These are phyloP conservation scores for Iris pallida DNA, from an alignment of 116 monocot genomes.

Conservation along the genomic window DNA sequence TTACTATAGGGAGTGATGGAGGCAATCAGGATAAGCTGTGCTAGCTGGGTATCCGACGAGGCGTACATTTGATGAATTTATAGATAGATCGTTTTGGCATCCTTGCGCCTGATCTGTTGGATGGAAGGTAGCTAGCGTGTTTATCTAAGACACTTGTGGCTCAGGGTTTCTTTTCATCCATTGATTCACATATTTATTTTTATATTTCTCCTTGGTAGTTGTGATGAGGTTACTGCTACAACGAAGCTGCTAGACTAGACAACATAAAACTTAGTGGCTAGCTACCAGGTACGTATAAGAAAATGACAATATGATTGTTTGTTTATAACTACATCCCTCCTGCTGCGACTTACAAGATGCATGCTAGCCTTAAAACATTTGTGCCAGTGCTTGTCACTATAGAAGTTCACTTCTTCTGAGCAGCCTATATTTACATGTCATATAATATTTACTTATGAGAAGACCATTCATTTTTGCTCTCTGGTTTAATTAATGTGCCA, in stretches of 20 bases:
- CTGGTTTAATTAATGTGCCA: background rate
- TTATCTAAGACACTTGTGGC: background rate
- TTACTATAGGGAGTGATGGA: constrained; percentile 79
- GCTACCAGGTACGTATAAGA: constrained; percentile 76
- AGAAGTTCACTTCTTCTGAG: too few species aligned
- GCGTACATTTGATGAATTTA: constrained; percentile 72
- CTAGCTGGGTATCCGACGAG: constrained; percentile 81
- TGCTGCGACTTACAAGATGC: background rate
- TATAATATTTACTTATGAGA: background rate
- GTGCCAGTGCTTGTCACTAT: too few species aligned
- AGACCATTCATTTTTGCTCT: background rate
- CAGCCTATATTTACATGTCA: too few species aligned
- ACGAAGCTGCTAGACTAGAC: constrained; percentile 60
- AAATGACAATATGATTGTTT: background rate
- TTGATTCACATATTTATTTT: background rate
- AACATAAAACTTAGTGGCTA: constrained; percentile 59
- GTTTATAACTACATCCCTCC: too few species aligned
- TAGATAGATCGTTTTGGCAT: constrained; percentile 72
- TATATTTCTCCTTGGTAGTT: constrained; percentile 28
- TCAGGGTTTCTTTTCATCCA: background rate
- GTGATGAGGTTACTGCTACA: constrained; percentile 57
- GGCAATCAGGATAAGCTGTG: constrained; percentile 97
- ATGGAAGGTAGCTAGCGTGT: constrained; percentile 50
- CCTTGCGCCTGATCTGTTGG: constrained; percentile 82
- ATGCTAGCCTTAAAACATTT: background rate